These are phyloP conservation scores for Taiozyma sp. DNA, from an alignment of 1,139 yeast species.

Conservation along the genomic window DNA sequence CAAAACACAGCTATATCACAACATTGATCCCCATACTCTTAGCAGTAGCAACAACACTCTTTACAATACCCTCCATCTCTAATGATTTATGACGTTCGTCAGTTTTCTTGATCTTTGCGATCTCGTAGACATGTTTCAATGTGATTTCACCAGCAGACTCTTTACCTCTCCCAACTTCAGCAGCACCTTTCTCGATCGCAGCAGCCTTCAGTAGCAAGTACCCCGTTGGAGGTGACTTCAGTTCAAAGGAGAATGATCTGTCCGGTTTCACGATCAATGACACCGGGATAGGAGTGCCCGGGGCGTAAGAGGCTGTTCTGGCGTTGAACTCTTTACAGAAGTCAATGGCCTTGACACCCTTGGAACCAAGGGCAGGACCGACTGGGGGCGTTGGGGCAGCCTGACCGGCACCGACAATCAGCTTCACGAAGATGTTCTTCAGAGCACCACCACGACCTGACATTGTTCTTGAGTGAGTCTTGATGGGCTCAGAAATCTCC, in stretches of 20 bases:
- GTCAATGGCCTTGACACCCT: conserved; percentile 98
- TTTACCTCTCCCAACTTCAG: conserved; percentile 41
- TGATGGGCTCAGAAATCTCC: not conserved
- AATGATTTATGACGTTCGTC: conserved; percentile 74
- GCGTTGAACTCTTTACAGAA: conserved; percentile 98
- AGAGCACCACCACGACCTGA: conserved; percentile 21
- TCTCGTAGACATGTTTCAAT: conserved; percentile 87
- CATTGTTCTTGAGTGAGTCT: conserved; percentile 9
- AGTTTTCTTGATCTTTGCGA: conserved; percentile 87
- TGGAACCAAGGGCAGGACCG: conserved; percentile 98
- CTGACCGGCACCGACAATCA: conserved; percentile 96
- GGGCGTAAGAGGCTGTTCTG: conserved; percentile 78
- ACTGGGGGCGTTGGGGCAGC: conserved; percentile 99
- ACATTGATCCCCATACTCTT: conserved; percentile 82
- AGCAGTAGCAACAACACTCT: conserved; percentile 82
- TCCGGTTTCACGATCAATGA: conserved; percentile 86
- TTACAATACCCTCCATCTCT: conserved; percentile 71
- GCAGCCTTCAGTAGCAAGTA: conserved; percentile 84
- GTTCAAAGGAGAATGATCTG: conserved; percentile 77
- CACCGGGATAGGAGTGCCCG: conserved; percentile 90
- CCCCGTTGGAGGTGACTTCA: conserved; percentile 90
- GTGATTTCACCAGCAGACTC: conserved; percentile 69
- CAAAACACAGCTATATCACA: conserved; percentile 39
- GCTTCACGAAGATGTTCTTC: conserved; percentile 58
- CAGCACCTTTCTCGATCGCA: conserved; percentile 75